These are phyloP conservation scores for Dothistroma septosporum DNA, from an alignment of 2,329 filamentous ascomycete species.

Conservation along the genomic window DNA sequence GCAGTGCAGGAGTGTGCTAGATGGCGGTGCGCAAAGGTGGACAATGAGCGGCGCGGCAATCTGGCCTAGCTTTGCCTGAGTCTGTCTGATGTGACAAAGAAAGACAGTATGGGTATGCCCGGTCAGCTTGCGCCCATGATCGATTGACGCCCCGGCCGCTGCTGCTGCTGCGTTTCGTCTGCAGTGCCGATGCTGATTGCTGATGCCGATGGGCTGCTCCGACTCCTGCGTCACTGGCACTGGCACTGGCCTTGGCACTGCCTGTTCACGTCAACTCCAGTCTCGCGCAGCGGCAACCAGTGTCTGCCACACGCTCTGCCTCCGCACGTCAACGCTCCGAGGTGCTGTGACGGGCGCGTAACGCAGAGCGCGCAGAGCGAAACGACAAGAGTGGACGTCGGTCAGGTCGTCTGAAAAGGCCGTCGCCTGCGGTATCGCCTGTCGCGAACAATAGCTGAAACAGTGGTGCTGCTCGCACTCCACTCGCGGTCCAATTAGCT, in stretches of 20 bases:
- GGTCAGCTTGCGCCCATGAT: slow-evolving; percentile 10
- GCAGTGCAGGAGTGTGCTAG: slow-evolving; percentile 5
- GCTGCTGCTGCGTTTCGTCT: neutral
- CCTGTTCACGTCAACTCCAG: neutral
- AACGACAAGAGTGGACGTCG: neutral
- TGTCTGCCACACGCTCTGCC: neutral
- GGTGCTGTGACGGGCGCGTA: slow-evolving; percentile 4
- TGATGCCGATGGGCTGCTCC: neutral
- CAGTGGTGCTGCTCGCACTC: slow-evolving; percentile 1
- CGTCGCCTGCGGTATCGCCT: neutral
- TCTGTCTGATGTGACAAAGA: slow-evolving; percentile 15
- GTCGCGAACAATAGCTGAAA: slow-evolving; percentile 4
- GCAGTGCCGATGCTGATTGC: neutral
- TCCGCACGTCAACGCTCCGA: slow-evolving; percentile 3
- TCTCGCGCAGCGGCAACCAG: neutral
- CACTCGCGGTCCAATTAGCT: slow-evolving; percentile 7
- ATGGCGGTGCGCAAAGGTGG: neutral
- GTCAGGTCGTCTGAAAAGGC: neutral
- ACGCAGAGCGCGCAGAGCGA: neutral
- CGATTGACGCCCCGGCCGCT: neutral
- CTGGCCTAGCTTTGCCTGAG: neutral
- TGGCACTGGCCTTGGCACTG: neutral
- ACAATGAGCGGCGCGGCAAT: slow-evolving; percentile 9
- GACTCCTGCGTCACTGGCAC: neutral
- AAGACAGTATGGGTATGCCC: slow-evolving; percentile 3